Conservation (phyloP, 805 yeast species). For the Ogataea pignaliae region DNA sequence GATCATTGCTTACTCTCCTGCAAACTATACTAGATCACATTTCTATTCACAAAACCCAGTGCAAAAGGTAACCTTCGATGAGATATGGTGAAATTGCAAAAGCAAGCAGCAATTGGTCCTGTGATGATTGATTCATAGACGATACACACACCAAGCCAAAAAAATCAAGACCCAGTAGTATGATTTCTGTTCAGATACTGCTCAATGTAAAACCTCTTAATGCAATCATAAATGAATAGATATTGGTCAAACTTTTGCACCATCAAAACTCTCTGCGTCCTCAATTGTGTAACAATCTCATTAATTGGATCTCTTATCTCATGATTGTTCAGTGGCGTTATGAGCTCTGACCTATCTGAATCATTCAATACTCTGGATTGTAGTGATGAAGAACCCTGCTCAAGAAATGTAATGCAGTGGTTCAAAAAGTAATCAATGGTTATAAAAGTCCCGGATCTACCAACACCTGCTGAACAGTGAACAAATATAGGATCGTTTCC, state of each 20-base stretch:
- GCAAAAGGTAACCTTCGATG: too few relatives aligned
- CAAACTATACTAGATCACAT: too few relatives aligned
- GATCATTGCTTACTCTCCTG: too few relatives aligned
- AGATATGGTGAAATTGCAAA: too few relatives aligned
- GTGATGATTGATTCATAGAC: too few relatives aligned
- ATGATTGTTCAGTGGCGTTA: conserved; percentile 17
- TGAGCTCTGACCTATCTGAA: conserved; percentile 12
- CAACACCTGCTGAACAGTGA: conserved; percentile 61
- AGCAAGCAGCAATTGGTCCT: too few relatives aligned
- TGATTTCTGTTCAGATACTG: conserved; percentile 7
- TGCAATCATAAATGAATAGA: conserved; percentile 42
- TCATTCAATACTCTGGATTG: conserved; percentile 9
- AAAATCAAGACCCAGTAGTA: not conserved
- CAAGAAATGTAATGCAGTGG: conserved; percentile 10
- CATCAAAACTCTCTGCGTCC: conserved; percentile 49
- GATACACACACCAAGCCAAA: too few relatives aligned
- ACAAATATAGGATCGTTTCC: conserved; percentile 31
- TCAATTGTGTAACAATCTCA: conserved; percentile 38
- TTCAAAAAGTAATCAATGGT: conserved; percentile 37
- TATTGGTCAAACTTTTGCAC: conserved; percentile 51
- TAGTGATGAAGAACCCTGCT: not conserved
- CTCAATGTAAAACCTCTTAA: conserved; percentile 16
- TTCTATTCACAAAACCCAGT: too few relatives aligned
- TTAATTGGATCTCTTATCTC: conserved; percentile 36
- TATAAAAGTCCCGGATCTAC: conserved; percentile 51